A percentile compares a stretch with the other conserved stretches of the same genome.
Evolutionary conservation across 164 flowering plant species (phyloP).

Genomic region (Nelumbo lutea): DNA sequence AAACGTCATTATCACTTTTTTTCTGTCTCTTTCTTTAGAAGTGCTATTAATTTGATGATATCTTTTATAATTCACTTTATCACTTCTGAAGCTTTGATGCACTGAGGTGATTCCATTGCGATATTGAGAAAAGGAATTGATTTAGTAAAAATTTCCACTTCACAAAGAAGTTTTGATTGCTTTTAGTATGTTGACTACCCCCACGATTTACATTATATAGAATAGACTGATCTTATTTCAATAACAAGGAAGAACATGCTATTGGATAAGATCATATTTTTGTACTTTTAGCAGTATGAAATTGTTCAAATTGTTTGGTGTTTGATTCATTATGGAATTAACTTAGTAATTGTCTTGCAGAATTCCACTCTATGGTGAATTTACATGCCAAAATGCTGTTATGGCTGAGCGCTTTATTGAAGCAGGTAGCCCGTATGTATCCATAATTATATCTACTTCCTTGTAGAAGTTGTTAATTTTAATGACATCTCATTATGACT

Average conservation of each 20-base stretch:
- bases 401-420: conserved; percentile 97
- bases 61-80: too few relatives aligned
- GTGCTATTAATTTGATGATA: too few relatives aligned
- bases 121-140: too few relatives aligned
- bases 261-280: not conserved
- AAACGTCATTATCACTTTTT: too few relatives aligned
- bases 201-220: not conserved
- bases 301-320: not conserved
- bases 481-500: not conserved
- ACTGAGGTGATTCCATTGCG: too few relatives aligned
- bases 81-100: too few relatives aligned
- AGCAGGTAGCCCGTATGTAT: conserved; percentile 99
- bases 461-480: not conserved
- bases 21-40: too few relatives aligned
- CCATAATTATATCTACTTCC: conserved; percentile 23
- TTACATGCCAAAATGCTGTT: conserved; percentile 94
- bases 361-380: conserved; percentile 88
- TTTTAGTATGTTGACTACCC: too few relatives aligned
- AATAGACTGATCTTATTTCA: not conserved
- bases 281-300: not conserved
- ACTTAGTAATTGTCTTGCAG: conserved; percentile 30
- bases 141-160: too few relatives aligned
- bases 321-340: not conserved
- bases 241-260: not conserved
- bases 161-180: too few relatives aligned